Conservation (phyloP, 768 basidiomycete genomes). For the Epithele typhae region DNA sequence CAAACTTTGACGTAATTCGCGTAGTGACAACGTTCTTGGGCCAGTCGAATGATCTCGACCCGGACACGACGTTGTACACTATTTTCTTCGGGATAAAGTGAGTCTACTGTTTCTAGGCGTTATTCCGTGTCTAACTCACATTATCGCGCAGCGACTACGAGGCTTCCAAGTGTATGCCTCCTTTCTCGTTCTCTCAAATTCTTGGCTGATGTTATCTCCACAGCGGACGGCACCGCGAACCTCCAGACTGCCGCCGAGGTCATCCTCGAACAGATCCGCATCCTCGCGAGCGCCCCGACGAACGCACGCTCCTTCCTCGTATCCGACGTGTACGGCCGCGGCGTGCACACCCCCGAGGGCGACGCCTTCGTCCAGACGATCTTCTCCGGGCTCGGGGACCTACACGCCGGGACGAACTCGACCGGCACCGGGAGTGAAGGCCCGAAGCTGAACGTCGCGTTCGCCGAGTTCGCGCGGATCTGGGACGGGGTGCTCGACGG, state of each 20-base stretch:
- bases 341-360: constrained; percentile 35
- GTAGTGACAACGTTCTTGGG: constrained; percentile 40
- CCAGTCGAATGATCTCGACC: constrained; percentile 41
- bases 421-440: constrained; percentile 9
- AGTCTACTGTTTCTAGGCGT: constrained; percentile 12
- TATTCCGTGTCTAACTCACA: background rate
- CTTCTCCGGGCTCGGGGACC: constrained; percentile 36
- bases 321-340: constrained; percentile 48
- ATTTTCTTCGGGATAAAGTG: constrained; percentile 56
- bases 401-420: constrained; percentile 24
- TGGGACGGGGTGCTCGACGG: constrained; percentile 45
- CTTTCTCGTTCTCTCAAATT: background rate
- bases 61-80: constrained; percentile 44
- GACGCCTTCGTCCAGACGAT: constrained; percentile 44
- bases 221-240: constrained; percentile 41
- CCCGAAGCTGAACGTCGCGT: constrained; percentile 33
- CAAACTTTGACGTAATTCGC: no score
- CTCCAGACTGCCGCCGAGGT: constrained; percentile 40
- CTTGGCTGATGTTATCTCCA: no score
- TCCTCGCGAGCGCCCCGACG: constrained; percentile 46
- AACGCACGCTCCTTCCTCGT: constrained; percentile 47
- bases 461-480: constrained; percentile 42
- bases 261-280: constrained; percentile 40
- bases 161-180: constrained; percentile 35
- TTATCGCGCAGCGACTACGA: constrained; percentile 34